Evolutionary conservation across 2,329 filamentous ascomycete genomes (phyloP).

Genomic region (Pseudogymnoascus sp.): DNA sequence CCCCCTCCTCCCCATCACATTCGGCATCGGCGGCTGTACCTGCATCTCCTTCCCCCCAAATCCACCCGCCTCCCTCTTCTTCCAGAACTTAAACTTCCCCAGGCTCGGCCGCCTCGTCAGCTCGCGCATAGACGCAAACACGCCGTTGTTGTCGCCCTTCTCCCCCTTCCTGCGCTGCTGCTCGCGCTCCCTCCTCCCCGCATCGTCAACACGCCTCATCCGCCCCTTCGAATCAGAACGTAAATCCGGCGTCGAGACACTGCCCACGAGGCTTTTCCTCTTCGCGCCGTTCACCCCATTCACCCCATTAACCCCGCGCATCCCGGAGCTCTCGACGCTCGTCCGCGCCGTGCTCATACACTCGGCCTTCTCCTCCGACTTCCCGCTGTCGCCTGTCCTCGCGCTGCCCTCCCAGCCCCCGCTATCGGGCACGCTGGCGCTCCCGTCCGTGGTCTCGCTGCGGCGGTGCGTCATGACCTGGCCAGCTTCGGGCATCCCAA

Average conservation of each 20-base stretch:
- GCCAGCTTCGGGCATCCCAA: not conserved
- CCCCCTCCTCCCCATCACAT: slow-evolving; percentile 3
- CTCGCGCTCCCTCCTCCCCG: not conserved
- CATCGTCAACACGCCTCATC: not conserved
- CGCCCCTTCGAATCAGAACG: not conserved
- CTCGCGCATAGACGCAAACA: not conserved
- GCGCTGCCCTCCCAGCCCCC: not conserved
- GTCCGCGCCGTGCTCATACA: not conserved
- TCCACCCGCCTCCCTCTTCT: not conserved
- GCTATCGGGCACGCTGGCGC: not conserved
- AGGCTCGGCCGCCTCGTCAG: not conserved
- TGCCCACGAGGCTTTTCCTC: not conserved
- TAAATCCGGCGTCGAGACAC: not conserved
- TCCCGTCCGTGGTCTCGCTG: slow-evolving; percentile 30
- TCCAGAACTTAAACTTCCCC: not conserved
- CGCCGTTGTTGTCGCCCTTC: not conserved
- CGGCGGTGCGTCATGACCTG: slow-evolving; percentile 39
- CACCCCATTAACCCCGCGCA: not conserved
- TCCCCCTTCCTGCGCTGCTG: not conserved
- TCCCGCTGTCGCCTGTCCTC: not conserved
- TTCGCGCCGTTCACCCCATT: not conserved
- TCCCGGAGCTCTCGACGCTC: not conserved
- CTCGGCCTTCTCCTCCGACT: not conserved
- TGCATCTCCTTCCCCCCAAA: not conserved
- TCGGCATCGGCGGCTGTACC: not conserved